phyloP scores from a whole-genome alignment of 2,329 filamentous ascomycete genomes.

The Raffaelea deltoideospora region DNA sequence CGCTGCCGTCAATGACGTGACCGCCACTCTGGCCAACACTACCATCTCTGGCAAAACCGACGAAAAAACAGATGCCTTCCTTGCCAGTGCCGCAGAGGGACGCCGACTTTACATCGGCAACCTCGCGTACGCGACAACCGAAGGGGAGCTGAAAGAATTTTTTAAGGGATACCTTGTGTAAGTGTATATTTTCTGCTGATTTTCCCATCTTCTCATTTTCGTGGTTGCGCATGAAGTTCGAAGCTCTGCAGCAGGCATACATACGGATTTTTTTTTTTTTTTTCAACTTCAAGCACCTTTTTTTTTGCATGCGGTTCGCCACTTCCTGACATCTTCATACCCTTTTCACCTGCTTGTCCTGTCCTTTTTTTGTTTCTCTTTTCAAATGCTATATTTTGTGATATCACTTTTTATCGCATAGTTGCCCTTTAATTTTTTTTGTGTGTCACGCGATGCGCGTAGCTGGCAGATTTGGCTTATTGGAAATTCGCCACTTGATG shows the following conservation, averaged over 20 bases:
- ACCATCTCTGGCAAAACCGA: conserved; percentile 44
- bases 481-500: too few species aligned
- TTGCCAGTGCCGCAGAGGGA: conserved; percentile 95
- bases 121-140: conserved; percentile 99
- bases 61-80: conserved; percentile 67
- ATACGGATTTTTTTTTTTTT: too few species aligned
- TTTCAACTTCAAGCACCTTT: too few species aligned
- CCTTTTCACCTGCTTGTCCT: neutral
- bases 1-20: conserved; percentile 59
- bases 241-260: too few species aligned
- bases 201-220: neutral
- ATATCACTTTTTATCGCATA: neutral
- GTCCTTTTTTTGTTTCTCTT: neutral
- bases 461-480: too few species aligned
- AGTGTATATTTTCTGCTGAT: conserved; percentile 29
- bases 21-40: conserved; percentile 58
- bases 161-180: conserved; percentile 99
- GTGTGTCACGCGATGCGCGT: too few species aligned
- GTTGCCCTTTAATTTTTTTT: neutral
- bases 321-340: too few species aligned
- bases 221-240: too few species aligned
- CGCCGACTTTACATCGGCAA: conserved; percentile 99
- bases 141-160: conserved; percentile 99
- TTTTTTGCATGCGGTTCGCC: too few species aligned
- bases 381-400: neutral